Conservation (phyloP, 139 green algal genomes). For the Auxenochlorella pyrenoidosa region DNA sequence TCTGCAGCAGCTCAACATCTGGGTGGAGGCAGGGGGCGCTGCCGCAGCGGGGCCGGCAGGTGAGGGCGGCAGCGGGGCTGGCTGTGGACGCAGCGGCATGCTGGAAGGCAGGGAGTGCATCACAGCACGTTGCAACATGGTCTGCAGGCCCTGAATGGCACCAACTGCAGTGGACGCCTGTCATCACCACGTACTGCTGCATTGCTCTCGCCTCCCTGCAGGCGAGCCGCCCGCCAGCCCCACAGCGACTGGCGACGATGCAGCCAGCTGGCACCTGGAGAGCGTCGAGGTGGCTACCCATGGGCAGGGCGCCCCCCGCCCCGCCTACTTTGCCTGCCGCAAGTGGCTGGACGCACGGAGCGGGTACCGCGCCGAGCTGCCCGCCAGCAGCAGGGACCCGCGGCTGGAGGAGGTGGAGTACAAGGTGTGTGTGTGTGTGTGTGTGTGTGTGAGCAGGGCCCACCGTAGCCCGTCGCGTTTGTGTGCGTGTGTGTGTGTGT, state of each 20-base stretch:
- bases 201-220: background rate
- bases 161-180: no score
- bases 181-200: background rate
- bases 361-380: slow-evolving; percentile 37
- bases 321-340: slow-evolving; percentile 42
- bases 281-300: background rate
- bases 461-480: no score
- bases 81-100: no score
- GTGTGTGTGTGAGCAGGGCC: no score
- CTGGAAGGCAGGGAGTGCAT: no score
- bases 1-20: slow-evolving; percentile 41
- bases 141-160: no score
- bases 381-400: background rate
- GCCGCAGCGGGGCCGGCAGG: no score
- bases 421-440: background rate
- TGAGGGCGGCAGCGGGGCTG: no score
- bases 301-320: background rate
- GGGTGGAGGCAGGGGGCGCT: slow-evolving; percentile 10
- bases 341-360: slow-evolving; percentile 61
- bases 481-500: no score
- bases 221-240: no score
- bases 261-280: slow-evolving; percentile 19
- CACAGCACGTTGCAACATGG: no score
- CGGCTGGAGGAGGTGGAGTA: slow-evolving; percentile 23
- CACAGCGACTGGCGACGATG: background rate